A percentile compares a stretch with the other conserved stretches of the same genome.
Evolutionary conservation across 75 land plant genomes (phyloP).

Genomic region (Gnetum montanum): DNA sequence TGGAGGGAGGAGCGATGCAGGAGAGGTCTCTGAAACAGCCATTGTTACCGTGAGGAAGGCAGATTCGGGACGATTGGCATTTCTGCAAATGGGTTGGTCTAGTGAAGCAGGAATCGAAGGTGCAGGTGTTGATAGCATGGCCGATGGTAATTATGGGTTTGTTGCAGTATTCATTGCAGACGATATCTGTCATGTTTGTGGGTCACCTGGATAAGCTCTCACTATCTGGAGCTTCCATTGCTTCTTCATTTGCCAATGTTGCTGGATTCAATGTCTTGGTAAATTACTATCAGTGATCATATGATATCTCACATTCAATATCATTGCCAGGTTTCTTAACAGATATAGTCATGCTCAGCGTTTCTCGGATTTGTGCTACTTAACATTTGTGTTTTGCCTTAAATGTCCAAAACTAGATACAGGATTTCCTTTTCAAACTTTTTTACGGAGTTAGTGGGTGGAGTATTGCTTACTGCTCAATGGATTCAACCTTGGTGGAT

Average conservation of each 20-base stretch:
- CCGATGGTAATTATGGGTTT: constrained; percentile 40
- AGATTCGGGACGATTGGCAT: too few species aligned
- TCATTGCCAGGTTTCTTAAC: neutral
- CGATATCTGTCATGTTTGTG: constrained; percentile 56
- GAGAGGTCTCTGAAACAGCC: too few species aligned
- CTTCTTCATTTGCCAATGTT: constrained; percentile 47
- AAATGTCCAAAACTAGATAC: neutral
- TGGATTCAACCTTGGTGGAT: too few species aligned
- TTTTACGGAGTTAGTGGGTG: neutral
- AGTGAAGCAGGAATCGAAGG: constrained; percentile 24
- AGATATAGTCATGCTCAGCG: neutral
- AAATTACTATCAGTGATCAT: too few species aligned
- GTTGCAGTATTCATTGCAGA: constrained; percentile 27
- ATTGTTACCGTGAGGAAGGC: too few species aligned
- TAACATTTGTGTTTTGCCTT: too few species aligned
- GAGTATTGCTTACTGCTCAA: too few species aligned
- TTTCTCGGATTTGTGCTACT: too few species aligned
- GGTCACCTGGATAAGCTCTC: constrained; percentile 56
- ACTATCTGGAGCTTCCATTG: constrained; percentile 61
- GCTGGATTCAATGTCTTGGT: constrained; percentile 54
- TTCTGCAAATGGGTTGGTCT: neutral
- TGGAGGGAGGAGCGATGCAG: too few species aligned
- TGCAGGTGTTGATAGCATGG: constrained; percentile 33
- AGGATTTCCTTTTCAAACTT: neutral
- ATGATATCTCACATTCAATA: constrained; percentile 1